phyloP scores from a whole-genome alignment of 306 rosid species.

The Lupinus albus region DNA sequence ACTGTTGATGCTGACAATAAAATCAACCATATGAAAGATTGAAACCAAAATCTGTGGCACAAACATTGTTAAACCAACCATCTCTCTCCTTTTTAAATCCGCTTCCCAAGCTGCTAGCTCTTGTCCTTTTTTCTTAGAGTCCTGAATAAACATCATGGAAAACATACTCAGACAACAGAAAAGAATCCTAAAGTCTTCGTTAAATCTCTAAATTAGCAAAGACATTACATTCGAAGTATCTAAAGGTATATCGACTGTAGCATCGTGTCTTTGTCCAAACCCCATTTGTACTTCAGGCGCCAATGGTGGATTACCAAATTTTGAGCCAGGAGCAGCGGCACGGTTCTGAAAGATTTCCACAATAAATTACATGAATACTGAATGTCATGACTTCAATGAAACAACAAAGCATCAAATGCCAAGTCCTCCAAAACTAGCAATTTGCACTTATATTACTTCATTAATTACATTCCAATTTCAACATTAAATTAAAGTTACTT shows the following conservation, averaged over 20 bases:
- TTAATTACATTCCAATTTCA: not conserved
- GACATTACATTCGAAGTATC: conserved; percentile 67
- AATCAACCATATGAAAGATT: not conserved
- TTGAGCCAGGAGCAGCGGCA: conserved; percentile 39
- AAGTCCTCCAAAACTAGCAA: not conserved
- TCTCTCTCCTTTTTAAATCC: conserved; percentile 54
- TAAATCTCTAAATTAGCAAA: conserved; percentile 20
- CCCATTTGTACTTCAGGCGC: conserved; percentile 18
- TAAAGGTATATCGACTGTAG: conserved; percentile 87
- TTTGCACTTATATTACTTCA: not conserved
- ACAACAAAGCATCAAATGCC: conserved; percentile 21
- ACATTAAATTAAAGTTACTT: conserved; percentile 6
- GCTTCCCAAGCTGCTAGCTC: conserved; percentile 96
- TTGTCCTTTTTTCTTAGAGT: conserved; percentile 72
- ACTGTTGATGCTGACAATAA: conserved; percentile 35
- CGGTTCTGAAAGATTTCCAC: conserved; percentile 66
- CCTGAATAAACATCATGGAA: conserved; percentile 52
- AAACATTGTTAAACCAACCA: conserved; percentile 1
- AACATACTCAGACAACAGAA: conserved; percentile 36
- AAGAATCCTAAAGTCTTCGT: conserved; percentile 22
- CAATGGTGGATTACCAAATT: no score
- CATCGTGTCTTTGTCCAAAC: conserved; percentile 88
- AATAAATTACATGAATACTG: conserved; percentile 25
- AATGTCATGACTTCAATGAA: conserved; percentile 22
- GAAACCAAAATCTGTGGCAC: conserved; percentile 10